Base-by-base conservation (phyloP, 1,284 basidiomycete species). In the Golubevia sp. region DNA sequence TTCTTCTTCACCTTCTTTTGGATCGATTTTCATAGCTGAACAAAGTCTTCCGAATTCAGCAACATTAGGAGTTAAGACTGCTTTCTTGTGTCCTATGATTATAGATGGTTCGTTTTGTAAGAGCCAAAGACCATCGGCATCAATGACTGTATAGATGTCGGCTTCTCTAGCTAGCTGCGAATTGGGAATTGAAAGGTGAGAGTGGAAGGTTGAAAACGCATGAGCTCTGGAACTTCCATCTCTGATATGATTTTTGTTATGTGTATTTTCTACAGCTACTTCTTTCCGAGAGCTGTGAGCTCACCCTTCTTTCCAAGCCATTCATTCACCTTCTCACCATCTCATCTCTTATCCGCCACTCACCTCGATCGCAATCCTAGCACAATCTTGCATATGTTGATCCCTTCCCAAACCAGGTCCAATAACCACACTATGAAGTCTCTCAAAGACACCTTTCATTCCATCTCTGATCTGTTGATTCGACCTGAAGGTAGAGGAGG, bases 91-190 rank as follows among this genome's bases (percentile, higher is more conserved):
- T 3, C 79, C 79, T 44, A 64, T 55, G 18, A 82, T 61, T 6
- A 72, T 34, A 23, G 73, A 71, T 0, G 79, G 79, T 49, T 73
- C 70, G 61, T 81, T 78, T 49, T 79, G 77, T 8, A 82, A 51
- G n/a, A 82, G 60, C 79, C 79, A 82, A 15, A 82, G 57, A 2
- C 77, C 79, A 55, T 82, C 79, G 0, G 79, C 79, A 48, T 82
- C 79, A 0, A 82, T 61, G 3, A 82, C 78, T 3, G 76, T 49
- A 51, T 74, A 79, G 55, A 82, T 66, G 13, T 72, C 59, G 13
- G 67, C 63, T 51, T 74, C 69, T n/a, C 73, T 64, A 3, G 78
- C 78, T 2, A 73, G 58, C 23, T 59, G 49, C n/a, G n/a, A n/a
- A n/a, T n/a, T n/a, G n/a, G n/a, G n/a, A n/a, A n/a, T n/a, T n/a